These are phyloP conservation scores for Ephemerocybe angulata DNA, from an alignment of 768 basidiomycete species.

Conservation along the genomic window DNA sequence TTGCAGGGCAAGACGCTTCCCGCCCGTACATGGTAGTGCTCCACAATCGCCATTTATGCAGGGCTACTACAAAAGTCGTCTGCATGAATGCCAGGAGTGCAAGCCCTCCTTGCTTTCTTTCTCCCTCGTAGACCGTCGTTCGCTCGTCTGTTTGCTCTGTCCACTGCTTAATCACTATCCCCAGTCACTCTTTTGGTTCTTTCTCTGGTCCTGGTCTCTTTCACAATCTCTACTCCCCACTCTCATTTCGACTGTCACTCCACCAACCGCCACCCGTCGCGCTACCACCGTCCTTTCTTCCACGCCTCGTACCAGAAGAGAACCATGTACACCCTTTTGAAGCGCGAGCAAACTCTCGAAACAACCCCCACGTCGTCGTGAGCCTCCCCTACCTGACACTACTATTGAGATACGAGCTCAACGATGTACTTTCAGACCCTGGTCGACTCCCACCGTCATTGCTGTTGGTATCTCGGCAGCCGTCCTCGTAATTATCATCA, in stretches of 20 bases:
- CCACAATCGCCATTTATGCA: neutral
- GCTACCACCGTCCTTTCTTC: neutral
- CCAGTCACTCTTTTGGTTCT: slow-evolving; percentile 2
- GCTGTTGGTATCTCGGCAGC: neutral
- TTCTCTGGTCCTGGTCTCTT: neutral
- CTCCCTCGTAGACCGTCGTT: neutral
- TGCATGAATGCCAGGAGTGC: too few relatives aligned
- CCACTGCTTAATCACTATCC: neutral
- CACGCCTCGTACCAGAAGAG: neutral
- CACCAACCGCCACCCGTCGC: neutral
- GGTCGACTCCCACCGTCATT: neutral
- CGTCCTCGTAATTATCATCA: neutral
- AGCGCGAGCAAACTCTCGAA: neutral
- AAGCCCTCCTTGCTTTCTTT: neutral
- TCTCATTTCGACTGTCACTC: neutral
- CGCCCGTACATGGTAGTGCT: too few relatives aligned
- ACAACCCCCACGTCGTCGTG: neutral
- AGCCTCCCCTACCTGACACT: neutral
- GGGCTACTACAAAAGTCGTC: too few relatives aligned
- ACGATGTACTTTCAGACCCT: neutral
- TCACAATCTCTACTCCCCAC: neutral
- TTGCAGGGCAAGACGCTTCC: too few relatives aligned
- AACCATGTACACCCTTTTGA: neutral
- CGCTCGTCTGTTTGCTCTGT: neutral
- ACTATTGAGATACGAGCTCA: neutral